phyloP scores from a whole-genome alignment of 1,284 basidiomycete genomes.

The Ustilago bromivora region DNA sequence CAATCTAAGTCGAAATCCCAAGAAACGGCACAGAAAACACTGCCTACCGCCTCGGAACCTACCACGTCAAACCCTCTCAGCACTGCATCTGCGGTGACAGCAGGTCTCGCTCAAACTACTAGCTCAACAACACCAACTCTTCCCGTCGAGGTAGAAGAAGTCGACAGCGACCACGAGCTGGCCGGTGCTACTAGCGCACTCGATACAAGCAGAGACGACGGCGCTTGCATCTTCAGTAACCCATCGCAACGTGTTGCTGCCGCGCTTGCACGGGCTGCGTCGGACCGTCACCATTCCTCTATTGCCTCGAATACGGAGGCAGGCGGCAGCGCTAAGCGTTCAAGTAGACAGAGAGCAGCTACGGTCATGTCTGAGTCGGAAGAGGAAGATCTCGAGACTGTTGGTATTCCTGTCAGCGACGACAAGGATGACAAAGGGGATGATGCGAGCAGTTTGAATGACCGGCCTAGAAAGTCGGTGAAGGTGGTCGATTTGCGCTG shows the following conservation, averaged over 20 bases:
- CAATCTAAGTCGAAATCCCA: background rate
- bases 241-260: conserved; percentile 29
- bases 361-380: conserved; percentile 51
- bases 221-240: background rate
- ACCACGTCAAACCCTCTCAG: background rate
- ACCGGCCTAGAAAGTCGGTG: conserved; percentile 37
- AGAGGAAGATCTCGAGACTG: conserved; percentile 44
- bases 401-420: conserved; percentile 21
- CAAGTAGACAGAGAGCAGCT: conserved; percentile 25
- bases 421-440: background rate
- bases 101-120: background rate
- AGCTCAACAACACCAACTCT: background rate
- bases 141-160: conserved; percentile 29
- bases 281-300: background rate
- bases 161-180: conserved; percentile 25
- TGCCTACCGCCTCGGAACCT: background rate
- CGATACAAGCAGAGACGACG: background rate
- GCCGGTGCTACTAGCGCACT: background rate
- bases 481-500: conserved; percentile 38
- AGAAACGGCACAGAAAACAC: background rate
- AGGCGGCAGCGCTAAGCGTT: background rate
- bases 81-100: background rate
- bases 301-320: background rate
- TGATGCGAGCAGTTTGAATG: conserved; percentile 14
- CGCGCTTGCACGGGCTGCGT: conserved; percentile 26